Base-by-base conservation (phyloP, 306 rosid species). In the Cicer bijugum region DNA sequence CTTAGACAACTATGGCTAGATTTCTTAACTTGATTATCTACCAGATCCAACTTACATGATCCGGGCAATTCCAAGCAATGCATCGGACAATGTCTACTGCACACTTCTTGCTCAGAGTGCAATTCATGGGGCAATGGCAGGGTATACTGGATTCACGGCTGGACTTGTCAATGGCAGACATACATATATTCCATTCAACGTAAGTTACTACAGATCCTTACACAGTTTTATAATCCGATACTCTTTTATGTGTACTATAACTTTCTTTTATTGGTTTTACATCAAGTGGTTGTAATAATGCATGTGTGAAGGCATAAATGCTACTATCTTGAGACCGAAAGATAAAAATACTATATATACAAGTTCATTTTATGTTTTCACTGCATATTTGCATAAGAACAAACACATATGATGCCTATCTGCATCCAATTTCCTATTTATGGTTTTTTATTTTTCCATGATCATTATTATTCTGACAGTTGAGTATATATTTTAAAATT, bases 11-110 rank as follows among this genome's bases (percentile, higher is more conserved):
- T 53, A 50, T 71, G 43, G 50, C 9, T 57, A 28, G 46, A 47
- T 67, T 52, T 64, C 67, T 81, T 60, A 72, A 77, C 64, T 8
- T 35, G 64, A 66, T 63, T 19, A 45, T 68, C 47, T 71, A 68
- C 72, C 86, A 92, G 97, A 92, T 88, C 97, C 97, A 38, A 92
- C 96, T 9, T 92, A 92, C 88, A 92, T 92, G 97, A 89, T 92
- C 78, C 89, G 97, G 19, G 97, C 96, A 55, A 63, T 92, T 85
- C 97, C 94, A 62, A 74, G 97, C 79, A 92, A 88, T 84, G 97
- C 92, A 68, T 89, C 97, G 1, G 97, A 92, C 80, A 92, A 88
- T 55, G 94, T 92, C 78, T 90, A 90, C 80, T 88, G 94, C 81
- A 92, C 97, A 55, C 92, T 89, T 48, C 96, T 92, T 79, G 96